Base-by-base conservation (phyloP, 2,329 filamentous ascomycete species). In the Capronia epimyces region DNA sequence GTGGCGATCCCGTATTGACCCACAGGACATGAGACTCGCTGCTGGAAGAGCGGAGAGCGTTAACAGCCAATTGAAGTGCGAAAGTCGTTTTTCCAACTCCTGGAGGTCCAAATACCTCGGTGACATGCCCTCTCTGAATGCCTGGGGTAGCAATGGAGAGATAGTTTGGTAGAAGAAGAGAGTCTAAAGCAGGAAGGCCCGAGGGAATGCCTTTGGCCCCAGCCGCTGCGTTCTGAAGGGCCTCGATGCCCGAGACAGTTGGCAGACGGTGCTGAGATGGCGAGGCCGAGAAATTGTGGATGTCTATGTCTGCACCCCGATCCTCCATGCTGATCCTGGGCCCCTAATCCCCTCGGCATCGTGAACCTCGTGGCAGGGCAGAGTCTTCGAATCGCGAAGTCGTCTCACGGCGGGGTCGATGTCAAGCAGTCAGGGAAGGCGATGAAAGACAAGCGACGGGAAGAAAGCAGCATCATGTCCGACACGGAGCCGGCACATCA, bases 71-170 rank as follows among this genome's bases (percentile, higher is more conserved):
- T 64, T 89, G 87, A 61, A 91, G 77, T 29, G 84, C 86, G 60
- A 96, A 73, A 10, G 84, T 77, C 3, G 89, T 95, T 74, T 95
- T 96, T 24, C 90, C 91, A 21, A 80, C 80, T 1, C 89, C 90
- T 7, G 88, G 85, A 9, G 90, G 89, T 0, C 91, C 91, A 79
- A 87, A 95, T 43, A 95, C 72, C 68, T 97, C 91, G 2, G 86
- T 87, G 36, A 95, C 76, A 66, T 89, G 86, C 12, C 89, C 88
- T 50, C 83, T 80, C 67, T 66, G 9, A 64, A 69, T 36, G 63
- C 55, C 43, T 66, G 53, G 47, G 3, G 49, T 46, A 1, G 43
- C 44, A 1, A 46, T 20, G 3, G 52, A 46, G 15, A 47, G 24
- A n/a, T 48, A 36, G 29, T 21, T 25, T n/a, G 49, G 48, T 27